These are phyloP conservation scores for Colletotrichum ledebouriae DNA, from an alignment of 2,329 filamentous ascomycete species.

Conservation along the genomic window DNA sequence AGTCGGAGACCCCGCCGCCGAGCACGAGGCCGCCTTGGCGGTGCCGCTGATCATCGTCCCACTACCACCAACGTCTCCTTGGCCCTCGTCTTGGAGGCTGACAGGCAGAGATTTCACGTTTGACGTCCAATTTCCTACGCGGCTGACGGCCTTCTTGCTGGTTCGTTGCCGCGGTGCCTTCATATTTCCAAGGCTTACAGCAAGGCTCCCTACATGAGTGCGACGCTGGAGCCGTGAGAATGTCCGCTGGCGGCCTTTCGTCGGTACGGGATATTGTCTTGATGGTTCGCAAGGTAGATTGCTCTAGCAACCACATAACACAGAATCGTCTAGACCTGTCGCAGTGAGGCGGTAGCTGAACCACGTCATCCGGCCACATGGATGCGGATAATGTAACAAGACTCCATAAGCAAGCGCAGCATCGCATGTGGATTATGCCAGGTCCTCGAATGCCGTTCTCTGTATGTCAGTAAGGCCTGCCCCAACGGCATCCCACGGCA, in stretches of 20 bases:
- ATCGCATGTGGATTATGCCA: neutral
- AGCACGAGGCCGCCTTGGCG: constrained; percentile 32
- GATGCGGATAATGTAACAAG: neutral
- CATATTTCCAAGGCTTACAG: neutral
- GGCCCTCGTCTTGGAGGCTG: constrained; percentile 31
- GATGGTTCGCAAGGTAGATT: neutral
- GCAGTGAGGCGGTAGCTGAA: neutral
- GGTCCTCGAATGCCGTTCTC: neutral
- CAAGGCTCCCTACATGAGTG: neutral
- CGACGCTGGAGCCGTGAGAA: neutral
- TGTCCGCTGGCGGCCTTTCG: neutral
- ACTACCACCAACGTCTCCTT: constrained; percentile 14
- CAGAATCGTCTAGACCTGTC: neutral
- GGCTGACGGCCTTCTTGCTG: neutral
- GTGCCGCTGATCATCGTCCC: constrained; percentile 28
- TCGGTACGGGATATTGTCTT: too few relatives aligned
- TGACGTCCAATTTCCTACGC: constrained; percentile 6
- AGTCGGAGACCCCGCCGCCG: constrained; percentile 29
- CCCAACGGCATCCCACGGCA: neutral
- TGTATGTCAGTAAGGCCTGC: neutral
- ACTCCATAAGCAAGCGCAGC: constrained; percentile 7
- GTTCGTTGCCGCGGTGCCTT: neutral
- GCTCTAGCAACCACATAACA: neutral
- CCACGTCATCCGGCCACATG: neutral
- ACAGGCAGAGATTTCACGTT: neutral